Evolutionary conservation across 108 stramenopile genomes (phyloP), one percentile per base, ranked within the genome.

Genomic region (Nitzschia putrida): DNA sequence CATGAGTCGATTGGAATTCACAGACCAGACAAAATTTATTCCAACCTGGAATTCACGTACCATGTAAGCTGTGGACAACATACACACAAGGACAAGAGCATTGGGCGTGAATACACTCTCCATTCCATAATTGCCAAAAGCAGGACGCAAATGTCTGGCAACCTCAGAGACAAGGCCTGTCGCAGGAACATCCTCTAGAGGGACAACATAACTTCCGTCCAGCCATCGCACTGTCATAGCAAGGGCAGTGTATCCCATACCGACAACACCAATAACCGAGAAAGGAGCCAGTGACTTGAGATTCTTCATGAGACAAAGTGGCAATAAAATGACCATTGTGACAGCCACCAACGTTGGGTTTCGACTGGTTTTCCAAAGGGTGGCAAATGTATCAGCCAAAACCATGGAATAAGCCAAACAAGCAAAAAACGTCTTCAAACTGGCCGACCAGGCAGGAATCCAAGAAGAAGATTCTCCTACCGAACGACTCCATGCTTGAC

Each of bases 21-120:
- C 20, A 21, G 0, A 7, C 18, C 21, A 51, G 8, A 51, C 1
- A 64, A 16, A 20, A 43, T 14, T 7, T 7, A 24, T 42, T 10
- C 44, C n/a, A 24, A 3, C 1, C 4, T 34, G 29, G 22, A 49
- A 4, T 16, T 4, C 50, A 73, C 76, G 61, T 73, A 72, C 77
- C 86, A 97, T 94, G 84, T 91, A 99, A 14, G 97, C 95, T 12
- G 96, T 97, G 68, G 86, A 86, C 34, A 99, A 69, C 98, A 99
- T 99, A 57, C 96, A 97, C n/a, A 99, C 80, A 6, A 98, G 76
- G 54, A 97, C 91, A 26, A 94, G 81, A 8, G 93, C 80, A 41
- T 85, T 83, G 18, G 86, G 76, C 11, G 85, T 80, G 57, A 92
- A 89, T 42, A 95, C 84, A 34, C 74, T 74, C 16, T 68, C 83